phyloP scores from a whole-genome alignment of 2,329 filamentous ascomycete species.

The Pyricularia grisea region DNA sequence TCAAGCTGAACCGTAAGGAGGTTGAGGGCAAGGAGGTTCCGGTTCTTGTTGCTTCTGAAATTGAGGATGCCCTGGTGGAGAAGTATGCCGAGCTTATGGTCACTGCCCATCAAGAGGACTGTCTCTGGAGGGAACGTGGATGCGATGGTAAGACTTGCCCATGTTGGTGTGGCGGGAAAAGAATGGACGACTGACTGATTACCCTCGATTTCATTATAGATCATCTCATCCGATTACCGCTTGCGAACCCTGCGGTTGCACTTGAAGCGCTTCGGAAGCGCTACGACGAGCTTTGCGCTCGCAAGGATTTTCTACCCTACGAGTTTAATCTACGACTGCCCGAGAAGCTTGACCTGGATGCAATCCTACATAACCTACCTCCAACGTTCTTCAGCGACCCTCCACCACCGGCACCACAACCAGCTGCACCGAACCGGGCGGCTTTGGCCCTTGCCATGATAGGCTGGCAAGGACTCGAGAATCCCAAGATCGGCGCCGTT shows the following conservation, averaged over 20 bases:
- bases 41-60: slow-evolving; percentile 48
- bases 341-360: slow-evolving; percentile 38
- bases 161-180: slow-evolving; percentile 24
- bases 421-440: slow-evolving; percentile 39
- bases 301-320: slow-evolving; percentile 49
- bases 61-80: slow-evolving; percentile 62
- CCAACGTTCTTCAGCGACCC: slow-evolving; percentile 43
- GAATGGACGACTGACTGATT: slow-evolving; percentile 8
- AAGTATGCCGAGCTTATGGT: slow-evolving; percentile 68
- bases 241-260: slow-evolving; percentile 51
- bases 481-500: slow-evolving; percentile 45
- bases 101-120: slow-evolving; percentile 68
- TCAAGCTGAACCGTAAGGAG: slow-evolving; percentile 60
- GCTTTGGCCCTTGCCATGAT: slow-evolving; percentile 62
- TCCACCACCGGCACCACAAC: slow-evolving; percentile 19
- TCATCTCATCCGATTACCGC: slow-evolving; percentile 49
- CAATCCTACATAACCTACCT: slow-evolving; percentile 39
- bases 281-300: slow-evolving; percentile 52
- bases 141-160: slow-evolving; percentile 52
- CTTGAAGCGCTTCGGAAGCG: slow-evolving; percentile 50
- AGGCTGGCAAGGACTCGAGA: slow-evolving; percentile 63
- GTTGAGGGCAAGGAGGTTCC: slow-evolving; percentile 44
- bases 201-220: slow-evolving; percentile 23
- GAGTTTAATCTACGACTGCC: slow-evolving; percentile 52
- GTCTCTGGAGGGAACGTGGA: slow-evolving; percentile 78